phyloP scores from a whole-genome alignment of 768 basidiomycete genomes.

The Dacryopinax primogenitus region DNA sequence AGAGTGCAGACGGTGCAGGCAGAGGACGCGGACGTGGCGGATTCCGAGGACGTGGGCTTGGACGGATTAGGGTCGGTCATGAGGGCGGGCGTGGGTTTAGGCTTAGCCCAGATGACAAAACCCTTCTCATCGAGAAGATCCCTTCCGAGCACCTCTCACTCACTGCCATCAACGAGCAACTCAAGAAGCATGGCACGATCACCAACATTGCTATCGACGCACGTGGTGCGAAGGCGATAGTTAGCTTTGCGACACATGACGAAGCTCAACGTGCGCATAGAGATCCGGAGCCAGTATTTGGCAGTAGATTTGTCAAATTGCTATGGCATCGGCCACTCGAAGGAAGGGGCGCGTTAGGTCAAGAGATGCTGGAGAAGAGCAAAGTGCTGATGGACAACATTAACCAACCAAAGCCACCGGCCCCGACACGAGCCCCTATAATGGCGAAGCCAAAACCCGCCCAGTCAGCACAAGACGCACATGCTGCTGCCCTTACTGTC shows the following conservation, averaged over 20 bases:
- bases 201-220: slow-evolving; percentile 82
- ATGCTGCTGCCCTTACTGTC: slow-evolving; percentile 41
- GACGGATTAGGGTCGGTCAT: slow-evolving; percentile 32
- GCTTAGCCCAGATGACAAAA: slow-evolving; percentile 42
- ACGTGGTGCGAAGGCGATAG: slow-evolving; percentile 61
- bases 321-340: slow-evolving; percentile 93
- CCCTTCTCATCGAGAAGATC: slow-evolving; percentile 88
- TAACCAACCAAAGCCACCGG: slow-evolving; percentile 20
- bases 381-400: slow-evolving; percentile 63
- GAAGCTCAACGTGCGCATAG: slow-evolving; percentile 86
- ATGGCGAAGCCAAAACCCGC: too few relatives aligned
- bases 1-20: not conserved
- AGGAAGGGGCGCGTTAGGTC: slow-evolving; percentile 70
- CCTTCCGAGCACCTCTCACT: slow-evolving; percentile 70
- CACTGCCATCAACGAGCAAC: slow-evolving; percentile 71
- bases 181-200: slow-evolving; percentile 82
- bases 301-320: slow-evolving; percentile 86
- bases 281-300: slow-evolving; percentile 87
- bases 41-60: slow-evolving; percentile 32
- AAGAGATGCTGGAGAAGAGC: slow-evolving; percentile 67
- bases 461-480: slow-evolving; percentile 26
- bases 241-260: slow-evolving; percentile 70
- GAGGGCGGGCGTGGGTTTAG: not conserved
- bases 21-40: slow-evolving; percentile 28
- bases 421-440: slow-evolving; percentile 17